Base-by-base conservation (phyloP, 2,329 filamentous ascomycete genomes). In the Clonostachys rhizophaga region DNA sequence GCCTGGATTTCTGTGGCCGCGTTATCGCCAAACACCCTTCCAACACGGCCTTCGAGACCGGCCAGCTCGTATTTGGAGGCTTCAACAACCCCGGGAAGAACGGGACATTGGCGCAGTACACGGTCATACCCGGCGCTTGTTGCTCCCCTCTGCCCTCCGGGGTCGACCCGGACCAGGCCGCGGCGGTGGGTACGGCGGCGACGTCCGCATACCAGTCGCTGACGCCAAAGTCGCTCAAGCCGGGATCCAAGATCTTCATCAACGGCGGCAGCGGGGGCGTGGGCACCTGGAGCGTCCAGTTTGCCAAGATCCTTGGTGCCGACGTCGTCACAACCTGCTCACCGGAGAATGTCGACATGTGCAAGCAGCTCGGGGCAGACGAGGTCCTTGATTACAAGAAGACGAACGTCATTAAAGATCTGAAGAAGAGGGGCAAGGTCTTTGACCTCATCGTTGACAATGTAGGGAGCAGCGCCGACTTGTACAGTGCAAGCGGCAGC, bases 221-320 rank as follows among this genome's bases (percentile, higher is more conserved):
- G 30, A 60, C 76, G 40, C 69, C 69, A 4, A 62, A 73, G 48
- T 69, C 77, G 48, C 79, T 79, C 17, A 71, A 78, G 45, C 71
- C 78, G 5, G 79, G 46, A 34, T 34, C 40, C 41, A 30, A 47
- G 46, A 69, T 87, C 11, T 81, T 87, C 49, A 76, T 87, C 58
- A 86, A 86, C 49, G 83, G 81, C 6, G 81, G 82, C 0, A 81
- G 76, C 0, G 84, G 84, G 2, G 84, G 84, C 1, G 75, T 73
- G 2, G 84, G 84, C 2, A 71, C 75, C 0, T 84, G 74, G 50
- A 77, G 71, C 0, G 79, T 87, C 42, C 84, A 87, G 56, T 74
- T 87, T 24, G 83, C 81, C 8, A 87, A 87, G 56, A 64, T 69
- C 0, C 53, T 82, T 5, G 83, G 81, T 1, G 83, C 78, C 46